phyloP scores from a whole-genome alignment of 2,329 filamentous ascomycete genomes.

The Cercospora janseana region DNA sequence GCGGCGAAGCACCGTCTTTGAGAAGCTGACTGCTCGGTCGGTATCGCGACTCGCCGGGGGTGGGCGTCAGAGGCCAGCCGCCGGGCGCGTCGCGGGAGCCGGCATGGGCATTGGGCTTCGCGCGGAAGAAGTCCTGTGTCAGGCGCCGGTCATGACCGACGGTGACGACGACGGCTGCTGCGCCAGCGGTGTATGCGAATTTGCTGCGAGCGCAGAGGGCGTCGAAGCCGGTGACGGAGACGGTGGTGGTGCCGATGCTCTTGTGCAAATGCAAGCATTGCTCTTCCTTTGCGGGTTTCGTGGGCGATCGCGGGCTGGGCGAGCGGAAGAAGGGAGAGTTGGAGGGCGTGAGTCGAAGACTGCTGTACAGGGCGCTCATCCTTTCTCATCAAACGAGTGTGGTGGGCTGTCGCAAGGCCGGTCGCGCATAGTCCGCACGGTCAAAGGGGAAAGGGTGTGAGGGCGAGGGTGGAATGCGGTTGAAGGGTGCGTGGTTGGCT shows the following conservation, averaged over 20 bases:
- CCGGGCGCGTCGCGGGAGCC: constrained; percentile 25
- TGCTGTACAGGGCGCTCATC: constrained; percentile 26
- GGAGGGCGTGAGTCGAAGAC: constrained; percentile 61
- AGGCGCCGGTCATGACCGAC: constrained; percentile 64
- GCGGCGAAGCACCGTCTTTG: constrained; percentile 50
- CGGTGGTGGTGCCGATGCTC: constrained; percentile 88
- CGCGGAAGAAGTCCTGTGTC: constrained; percentile 85
- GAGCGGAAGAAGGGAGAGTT: constrained; percentile 66
- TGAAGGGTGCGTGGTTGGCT: constrained; percentile 4
- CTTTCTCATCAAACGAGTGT: constrained; percentile 21
- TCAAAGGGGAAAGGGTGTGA: neutral
- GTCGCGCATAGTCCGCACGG: constrained; percentile 10
- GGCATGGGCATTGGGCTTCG: constrained; percentile 40
- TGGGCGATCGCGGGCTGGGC: constrained; percentile 63
- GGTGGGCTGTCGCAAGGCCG: constrained; percentile 21
- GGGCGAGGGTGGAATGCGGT: neutral
- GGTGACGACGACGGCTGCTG: constrained; percentile 85
- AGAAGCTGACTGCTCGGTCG: constrained; percentile 26
- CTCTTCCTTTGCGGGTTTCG: constrained; percentile 48
- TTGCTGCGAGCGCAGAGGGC: constrained; percentile 64
- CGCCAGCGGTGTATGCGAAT: constrained; percentile 90
- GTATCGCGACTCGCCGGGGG: constrained; percentile 30
- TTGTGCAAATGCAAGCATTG: constrained; percentile 67
- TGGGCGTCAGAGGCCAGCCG: constrained; percentile 28
- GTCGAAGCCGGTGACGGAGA: constrained; percentile 81